These are phyloP conservation scores for Phytophthora fragariae DNA, from an alignment of 352 stramenopile species.

Conservation along the genomic window DNA sequence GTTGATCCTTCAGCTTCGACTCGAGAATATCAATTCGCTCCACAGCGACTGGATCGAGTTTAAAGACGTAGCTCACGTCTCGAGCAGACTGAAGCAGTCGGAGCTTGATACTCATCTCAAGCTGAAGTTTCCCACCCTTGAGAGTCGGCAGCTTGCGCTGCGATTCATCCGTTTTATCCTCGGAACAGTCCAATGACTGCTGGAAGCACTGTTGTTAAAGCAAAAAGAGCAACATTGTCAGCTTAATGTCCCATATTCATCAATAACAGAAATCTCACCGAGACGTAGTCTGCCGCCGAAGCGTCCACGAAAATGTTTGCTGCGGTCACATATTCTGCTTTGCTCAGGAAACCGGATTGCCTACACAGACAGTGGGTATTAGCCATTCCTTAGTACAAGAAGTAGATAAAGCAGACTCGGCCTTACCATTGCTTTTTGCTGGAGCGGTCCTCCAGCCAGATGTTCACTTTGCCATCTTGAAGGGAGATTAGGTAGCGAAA, in stretches of 20 bases:
- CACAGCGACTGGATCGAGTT: conserved; percentile 22
- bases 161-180: conserved; percentile 10
- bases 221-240: no score
- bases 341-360: conserved; percentile 30
- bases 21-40: conserved; percentile 27
- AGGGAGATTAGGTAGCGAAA: conserved; percentile 20
- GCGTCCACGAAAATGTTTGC: conserved; percentile 32
- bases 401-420: background rate
- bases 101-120: conserved; percentile 28
- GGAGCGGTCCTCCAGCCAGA: conserved; percentile 17
- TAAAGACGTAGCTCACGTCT: conserved; percentile 20
- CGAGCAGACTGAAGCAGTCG: conserved; percentile 18
- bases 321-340: conserved; percentile 24
- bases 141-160: conserved; percentile 9
- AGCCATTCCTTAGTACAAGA: no score
- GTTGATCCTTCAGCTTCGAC: conserved; percentile 32
- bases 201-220: conserved; percentile 17
- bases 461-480: conserved; percentile 12
- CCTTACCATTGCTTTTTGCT: conserved; percentile 28
- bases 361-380: background rate
- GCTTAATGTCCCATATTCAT: background rate
- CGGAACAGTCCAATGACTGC: conserved; percentile 13
- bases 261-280: conserved; percentile 6
- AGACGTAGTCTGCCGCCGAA: conserved; percentile 20
- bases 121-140: background rate